phyloP scores from a whole-genome alignment of 371 early-diverging fungal species.

The Rhizopus delemar region DNA sequence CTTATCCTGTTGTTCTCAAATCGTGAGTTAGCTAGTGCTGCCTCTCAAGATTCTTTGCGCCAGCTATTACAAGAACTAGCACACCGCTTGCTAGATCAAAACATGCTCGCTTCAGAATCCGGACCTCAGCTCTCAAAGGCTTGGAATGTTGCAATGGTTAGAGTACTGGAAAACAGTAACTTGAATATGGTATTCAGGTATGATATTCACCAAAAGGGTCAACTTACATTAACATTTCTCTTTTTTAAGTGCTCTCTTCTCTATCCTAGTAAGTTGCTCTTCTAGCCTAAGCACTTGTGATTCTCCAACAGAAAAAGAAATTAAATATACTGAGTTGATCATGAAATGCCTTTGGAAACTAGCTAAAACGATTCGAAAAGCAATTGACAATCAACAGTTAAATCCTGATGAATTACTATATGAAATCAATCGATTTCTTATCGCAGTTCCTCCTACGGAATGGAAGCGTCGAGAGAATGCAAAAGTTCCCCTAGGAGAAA shows the following conservation, averaged over 20 bases:
- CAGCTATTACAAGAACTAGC: slow-evolving; percentile 76
- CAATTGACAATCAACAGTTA: slow-evolving; percentile 52
- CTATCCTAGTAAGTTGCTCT: slow-evolving; percentile 52
- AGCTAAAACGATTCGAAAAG: slow-evolving; percentile 79
- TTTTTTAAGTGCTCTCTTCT: slow-evolving; percentile 53
- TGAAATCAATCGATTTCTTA: slow-evolving; percentile 82
- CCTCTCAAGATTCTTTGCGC: slow-evolving; percentile 63
- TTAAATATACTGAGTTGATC: slow-evolving; percentile 83
- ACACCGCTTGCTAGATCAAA: slow-evolving; percentile 75
- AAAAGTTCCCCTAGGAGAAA: slow-evolving; percentile 77
- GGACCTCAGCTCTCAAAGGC: slow-evolving; percentile 73
- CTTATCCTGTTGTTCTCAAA: slow-evolving; percentile 77
- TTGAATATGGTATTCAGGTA: too few species aligned
- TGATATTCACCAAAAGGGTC: too few species aligned
- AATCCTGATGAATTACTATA: slow-evolving; percentile 66
- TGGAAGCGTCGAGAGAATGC: slow-evolving; percentile 84
- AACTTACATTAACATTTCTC: too few species aligned
- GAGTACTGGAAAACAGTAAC: slow-evolving; percentile 64
- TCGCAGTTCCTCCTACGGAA: slow-evolving; percentile 73
- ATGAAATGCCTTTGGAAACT: slow-evolving; percentile 97
- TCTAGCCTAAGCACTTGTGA: slow-evolving; percentile 52
- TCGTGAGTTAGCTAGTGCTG: slow-evolving; percentile 60
- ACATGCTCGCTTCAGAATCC: too few species aligned
- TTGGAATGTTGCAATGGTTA: slow-evolving; percentile 84
- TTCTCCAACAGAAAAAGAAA: slow-evolving; percentile 52